These are phyloP conservation scores for Phytopythium mirpurense DNA, from an alignment of 352 stramenopile genomes.

Conservation along the genomic window DNA sequence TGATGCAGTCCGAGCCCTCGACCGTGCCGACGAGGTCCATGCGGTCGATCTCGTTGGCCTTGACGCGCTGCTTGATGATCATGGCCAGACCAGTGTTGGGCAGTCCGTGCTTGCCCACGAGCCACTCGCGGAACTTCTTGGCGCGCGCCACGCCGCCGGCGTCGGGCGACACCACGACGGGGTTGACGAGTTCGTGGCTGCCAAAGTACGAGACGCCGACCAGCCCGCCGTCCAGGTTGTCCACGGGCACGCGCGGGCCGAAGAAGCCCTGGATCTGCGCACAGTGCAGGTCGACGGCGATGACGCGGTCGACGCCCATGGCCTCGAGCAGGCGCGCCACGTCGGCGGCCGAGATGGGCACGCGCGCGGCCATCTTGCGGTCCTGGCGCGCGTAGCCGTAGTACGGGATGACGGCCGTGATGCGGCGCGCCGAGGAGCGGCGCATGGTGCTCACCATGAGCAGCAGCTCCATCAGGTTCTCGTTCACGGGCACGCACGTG, in stretches of 20 bases:
- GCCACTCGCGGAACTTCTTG: conserved; percentile 99
- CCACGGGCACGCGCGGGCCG: conserved; percentile 96
- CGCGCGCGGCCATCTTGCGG: conserved; percentile 90
- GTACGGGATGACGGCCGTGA: conserved; percentile 99
- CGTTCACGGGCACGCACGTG: conserved; percentile 98
- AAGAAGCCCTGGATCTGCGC: conserved; percentile 98
- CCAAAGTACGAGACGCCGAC: conserved; percentile 94
- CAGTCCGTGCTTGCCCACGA: conserved; percentile 96
- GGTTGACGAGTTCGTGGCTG: conserved; percentile 98
- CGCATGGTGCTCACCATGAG: conserved; percentile 98
- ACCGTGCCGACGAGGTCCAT: conserved; percentile 99
- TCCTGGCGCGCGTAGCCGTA: conserved; percentile 91
- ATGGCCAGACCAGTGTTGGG: conserved; percentile 98
- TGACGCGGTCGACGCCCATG: conserved; percentile 87
- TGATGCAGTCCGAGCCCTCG: conserved; percentile 98
- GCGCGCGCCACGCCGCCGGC: conserved; percentile 98
- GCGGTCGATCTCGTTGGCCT: conserved; percentile 95
- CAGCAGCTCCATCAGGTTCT: conserved; percentile 99
- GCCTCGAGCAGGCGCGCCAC: conserved; percentile 83
- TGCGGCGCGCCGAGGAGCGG: conserved; percentile 95
- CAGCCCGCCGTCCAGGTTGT: conserved; percentile 96
- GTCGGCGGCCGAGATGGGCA: conserved; percentile 96
- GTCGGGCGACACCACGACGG: conserved; percentile 99
- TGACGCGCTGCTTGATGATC: conserved; percentile 99
- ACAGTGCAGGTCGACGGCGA: conserved; percentile 85